Evolutionary conservation across 1,284 basidiomycete genomes (phyloP).

Genomic region (Meira nashicola): DNA sequence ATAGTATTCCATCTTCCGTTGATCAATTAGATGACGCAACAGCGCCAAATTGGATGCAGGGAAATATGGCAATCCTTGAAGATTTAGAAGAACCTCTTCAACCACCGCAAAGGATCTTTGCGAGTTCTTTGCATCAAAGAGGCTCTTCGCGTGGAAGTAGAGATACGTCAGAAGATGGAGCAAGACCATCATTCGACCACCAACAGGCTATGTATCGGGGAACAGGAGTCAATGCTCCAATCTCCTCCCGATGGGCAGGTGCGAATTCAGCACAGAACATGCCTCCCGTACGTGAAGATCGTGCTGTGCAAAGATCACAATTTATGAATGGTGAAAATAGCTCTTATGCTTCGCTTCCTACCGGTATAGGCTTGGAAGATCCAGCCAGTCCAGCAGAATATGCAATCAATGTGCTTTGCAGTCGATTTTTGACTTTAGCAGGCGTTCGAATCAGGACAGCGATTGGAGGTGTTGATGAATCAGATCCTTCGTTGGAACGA

Average conservation of each 20-base stretch:
- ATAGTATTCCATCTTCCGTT: constrained; percentile 3
- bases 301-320: not conserved
- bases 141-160: constrained; percentile 10
- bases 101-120: not conserved
- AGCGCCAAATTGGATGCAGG: not conserved
- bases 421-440: constrained; percentile 36
- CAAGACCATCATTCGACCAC: not conserved
- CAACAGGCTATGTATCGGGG: constrained; percentile 15
- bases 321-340: not conserved
- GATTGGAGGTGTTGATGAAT: constrained; percentile 26
- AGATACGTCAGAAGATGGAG: constrained; percentile 3
- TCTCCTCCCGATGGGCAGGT: not conserved
- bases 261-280: too few relatives aligned
- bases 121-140: not conserved
- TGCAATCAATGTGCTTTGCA: constrained; percentile 45
- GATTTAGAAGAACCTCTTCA: constrained; percentile 6
- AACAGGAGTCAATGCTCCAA: constrained; percentile 17
- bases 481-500: constrained; percentile 23
- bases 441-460: constrained; percentile 29
- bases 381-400: constrained; percentile 37
- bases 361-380: constrained; percentile 29
- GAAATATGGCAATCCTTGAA: not conserved
- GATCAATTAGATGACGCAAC: not conserved
- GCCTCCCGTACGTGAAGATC: too few relatives aligned
- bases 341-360: constrained; percentile 23